Conservation (phyloP, 192 early-diverging fungal species). For the Backusella parvicylindrica region DNA sequence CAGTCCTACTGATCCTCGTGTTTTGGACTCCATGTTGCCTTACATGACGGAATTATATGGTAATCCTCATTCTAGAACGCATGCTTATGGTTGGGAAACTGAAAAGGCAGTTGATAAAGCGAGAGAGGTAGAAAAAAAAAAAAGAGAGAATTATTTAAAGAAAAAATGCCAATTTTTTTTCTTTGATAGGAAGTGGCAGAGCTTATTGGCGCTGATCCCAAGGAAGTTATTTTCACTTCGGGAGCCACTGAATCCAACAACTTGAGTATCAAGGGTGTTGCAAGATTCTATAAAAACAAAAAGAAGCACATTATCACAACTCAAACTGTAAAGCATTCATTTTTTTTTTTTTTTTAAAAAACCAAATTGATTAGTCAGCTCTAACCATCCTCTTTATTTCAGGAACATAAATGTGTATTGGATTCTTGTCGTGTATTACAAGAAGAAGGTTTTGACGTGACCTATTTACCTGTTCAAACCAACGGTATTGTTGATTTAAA, state of each 20-base stretch:
- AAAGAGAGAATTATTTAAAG: not conserved
- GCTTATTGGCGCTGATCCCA: constrained; percentile 89
- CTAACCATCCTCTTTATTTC: constrained; percentile 81
- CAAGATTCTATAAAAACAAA: constrained; percentile 89
- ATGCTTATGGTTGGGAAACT: constrained; percentile 96
- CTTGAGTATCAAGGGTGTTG: constrained; percentile 89
- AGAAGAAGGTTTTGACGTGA: constrained; percentile 94
- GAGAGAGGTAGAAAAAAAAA: constrained; percentile 56
- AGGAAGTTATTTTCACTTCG: constrained; percentile 95
- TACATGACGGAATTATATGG: constrained; percentile 89
- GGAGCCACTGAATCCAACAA: constrained; percentile 99
- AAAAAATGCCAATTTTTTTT: constrained; percentile 1
- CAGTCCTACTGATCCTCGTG: constrained; percentile 88
- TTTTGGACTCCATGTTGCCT: constrained; percentile 92
- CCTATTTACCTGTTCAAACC: constrained; percentile 83
- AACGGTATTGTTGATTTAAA: constrained; percentile 85
- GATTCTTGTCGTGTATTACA: constrained; percentile 93
- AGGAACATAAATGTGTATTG: constrained; percentile 98
- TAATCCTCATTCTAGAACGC: constrained; percentile 96
- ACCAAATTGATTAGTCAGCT: too few relatives aligned
- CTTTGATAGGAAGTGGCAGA: constrained; percentile 71
- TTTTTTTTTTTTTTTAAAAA: constrained; percentile 36
- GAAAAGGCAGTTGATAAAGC: constrained; percentile 87
- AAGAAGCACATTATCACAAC: constrained; percentile 97
- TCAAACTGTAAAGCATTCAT: constrained; percentile 61